Evolutionary conservation across 345 rosid genomes (phyloP), one percentile per base, ranked within the genome.

Genomic region (Gossypium raimondii): DNA sequence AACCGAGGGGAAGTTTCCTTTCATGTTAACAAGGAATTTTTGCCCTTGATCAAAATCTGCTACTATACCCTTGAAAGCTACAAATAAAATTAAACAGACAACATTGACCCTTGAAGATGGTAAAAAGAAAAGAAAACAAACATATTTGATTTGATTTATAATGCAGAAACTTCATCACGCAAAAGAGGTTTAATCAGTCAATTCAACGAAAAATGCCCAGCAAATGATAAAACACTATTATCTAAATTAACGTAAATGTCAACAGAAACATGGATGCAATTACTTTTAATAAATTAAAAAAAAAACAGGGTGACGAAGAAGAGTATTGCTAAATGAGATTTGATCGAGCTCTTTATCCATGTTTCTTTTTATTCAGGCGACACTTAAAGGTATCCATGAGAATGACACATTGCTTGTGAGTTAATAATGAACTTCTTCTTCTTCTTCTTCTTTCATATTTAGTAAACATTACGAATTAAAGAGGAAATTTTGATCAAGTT

Each of bases 271-370:
- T 8, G 12, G 50, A 16, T 62, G 47, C 47, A 62, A 62, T 62
- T 8, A 34, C 20, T 34, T 62, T 17, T 34, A 4, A 29, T 2
- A 25, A 24, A 57, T 20, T 44, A 27, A 44, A 41, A 16, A 12
- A 12, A 24, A 29, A 29, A 4, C 29, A 4, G 38, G 47, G 41
- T 44, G 51, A 25, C 16, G 0, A 55, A 18, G 53, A 58, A 27
- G 7, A 34, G 11, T 76, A 87, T 84, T 84, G 73, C 84, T 34
- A 34, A 34, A 34, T 34, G 41, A 34, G 41, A 34, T 43, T 43
- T 43, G 17, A 65, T 41, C 44, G 13, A 9, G 50, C 25, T 9
- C 20, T 38, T 41, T 11, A 43, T 43, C 24, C 47, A 38, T 41
- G 14, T 38, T 64, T 64, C 6, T n/a, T 64, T 17, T 34, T 34